Conservation (phyloP, 139 green algal species). For the Coelastrella sp. region DNA sequence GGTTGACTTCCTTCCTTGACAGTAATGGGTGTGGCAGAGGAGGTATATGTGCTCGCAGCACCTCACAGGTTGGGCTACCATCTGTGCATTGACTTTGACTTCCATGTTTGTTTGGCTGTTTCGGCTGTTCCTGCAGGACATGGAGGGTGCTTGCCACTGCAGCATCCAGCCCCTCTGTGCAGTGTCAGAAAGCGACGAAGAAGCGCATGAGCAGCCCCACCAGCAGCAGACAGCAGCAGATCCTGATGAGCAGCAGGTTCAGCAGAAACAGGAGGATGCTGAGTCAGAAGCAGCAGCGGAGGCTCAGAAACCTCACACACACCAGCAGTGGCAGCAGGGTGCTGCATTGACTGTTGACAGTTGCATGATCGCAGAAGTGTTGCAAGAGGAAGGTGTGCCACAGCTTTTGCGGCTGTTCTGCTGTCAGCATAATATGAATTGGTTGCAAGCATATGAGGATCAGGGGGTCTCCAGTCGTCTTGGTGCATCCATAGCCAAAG, state of each 20-base stretch:
- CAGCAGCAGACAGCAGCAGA: constrained; percentile 19
- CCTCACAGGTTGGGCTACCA: no score
- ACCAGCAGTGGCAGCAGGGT: constrained; percentile 13
- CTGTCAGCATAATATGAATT: constrained; percentile 42
- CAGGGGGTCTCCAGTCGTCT: constrained; percentile 49
- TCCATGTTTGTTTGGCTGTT: background rate
- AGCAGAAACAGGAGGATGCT: constrained; percentile 8
- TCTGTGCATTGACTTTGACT: no score
- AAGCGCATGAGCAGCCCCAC: background rate
- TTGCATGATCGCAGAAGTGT: constrained; percentile 28
- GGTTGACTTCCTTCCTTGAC: no score
- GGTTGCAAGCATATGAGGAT: constrained; percentile 27
- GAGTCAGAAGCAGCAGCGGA: constrained; percentile 17
- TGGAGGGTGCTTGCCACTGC: constrained; percentile 44
- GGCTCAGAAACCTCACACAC: constrained; percentile 3
- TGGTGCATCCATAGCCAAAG: constrained; percentile 39
- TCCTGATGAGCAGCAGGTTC: background rate
- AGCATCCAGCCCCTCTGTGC: constrained; percentile 31
- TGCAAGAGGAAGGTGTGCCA: constrained; percentile 23
- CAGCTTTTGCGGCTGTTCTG: constrained; percentile 42
- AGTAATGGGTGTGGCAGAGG: no score
- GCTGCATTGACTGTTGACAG: constrained; percentile 35
- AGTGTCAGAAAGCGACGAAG: constrained; percentile 13
- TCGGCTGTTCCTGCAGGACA: constrained; percentile 32
- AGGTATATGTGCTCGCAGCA: no score